A percentile compares a stretch with the other conserved stretches of the same genome.
phyloP scores from a whole-genome alignment of 1,284 basidiomycete species.

The Rhodotorula sp. region DNA sequence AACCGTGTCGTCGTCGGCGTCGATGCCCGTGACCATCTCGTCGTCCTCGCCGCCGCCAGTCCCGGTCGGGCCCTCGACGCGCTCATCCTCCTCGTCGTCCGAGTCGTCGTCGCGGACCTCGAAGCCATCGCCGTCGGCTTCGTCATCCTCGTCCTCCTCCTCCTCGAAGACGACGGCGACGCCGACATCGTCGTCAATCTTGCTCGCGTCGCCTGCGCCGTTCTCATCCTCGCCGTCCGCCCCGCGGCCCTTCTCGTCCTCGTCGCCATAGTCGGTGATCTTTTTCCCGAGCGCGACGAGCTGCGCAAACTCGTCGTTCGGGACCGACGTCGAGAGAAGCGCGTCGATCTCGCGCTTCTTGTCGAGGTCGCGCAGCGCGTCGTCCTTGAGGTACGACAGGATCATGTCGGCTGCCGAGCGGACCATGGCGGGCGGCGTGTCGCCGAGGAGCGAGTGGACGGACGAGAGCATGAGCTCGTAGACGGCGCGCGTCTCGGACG shows the following conservation, averaged over 20 bases:
- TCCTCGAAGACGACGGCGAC: slow-evolving; percentile 97
- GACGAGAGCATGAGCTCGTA: slow-evolving; percentile 89
- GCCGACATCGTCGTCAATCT: slow-evolving; percentile 73
- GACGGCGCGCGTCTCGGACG: slow-evolving; percentile 88
- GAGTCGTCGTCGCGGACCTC: slow-evolving; percentile 52
- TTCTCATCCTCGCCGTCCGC: slow-evolving; percentile 82
- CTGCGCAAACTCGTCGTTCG: slow-evolving; percentile 79
- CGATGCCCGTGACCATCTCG: slow-evolving; percentile 54
- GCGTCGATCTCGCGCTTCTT: slow-evolving; percentile 93
- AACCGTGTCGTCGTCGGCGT: slow-evolving; percentile 58
- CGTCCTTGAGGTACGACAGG: slow-evolving; percentile 86
- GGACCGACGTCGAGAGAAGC: slow-evolving; percentile 65
- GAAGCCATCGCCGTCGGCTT: slow-evolving; percentile 63
- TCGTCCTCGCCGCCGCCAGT: slow-evolving; percentile 48
- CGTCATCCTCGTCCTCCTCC: slow-evolving; percentile 82
- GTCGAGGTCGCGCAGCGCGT: slow-evolving; percentile 91
- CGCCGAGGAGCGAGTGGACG: slow-evolving; percentile 79
- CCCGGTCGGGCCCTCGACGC: slow-evolving; percentile 14
- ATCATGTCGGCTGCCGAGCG: slow-evolving; percentile 90
- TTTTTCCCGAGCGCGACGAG: slow-evolving; percentile 88
- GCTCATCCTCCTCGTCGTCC: slow-evolving; percentile 56
- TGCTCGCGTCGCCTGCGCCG: slow-evolving; percentile 53
- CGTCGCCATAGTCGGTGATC: slow-evolving; percentile 90
- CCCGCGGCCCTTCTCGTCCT: slow-evolving; percentile 73
- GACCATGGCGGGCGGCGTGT: slow-evolving; percentile 93